Conservation (phyloP, 306 rosid genomes). For the Cicer bijugum region DNA sequence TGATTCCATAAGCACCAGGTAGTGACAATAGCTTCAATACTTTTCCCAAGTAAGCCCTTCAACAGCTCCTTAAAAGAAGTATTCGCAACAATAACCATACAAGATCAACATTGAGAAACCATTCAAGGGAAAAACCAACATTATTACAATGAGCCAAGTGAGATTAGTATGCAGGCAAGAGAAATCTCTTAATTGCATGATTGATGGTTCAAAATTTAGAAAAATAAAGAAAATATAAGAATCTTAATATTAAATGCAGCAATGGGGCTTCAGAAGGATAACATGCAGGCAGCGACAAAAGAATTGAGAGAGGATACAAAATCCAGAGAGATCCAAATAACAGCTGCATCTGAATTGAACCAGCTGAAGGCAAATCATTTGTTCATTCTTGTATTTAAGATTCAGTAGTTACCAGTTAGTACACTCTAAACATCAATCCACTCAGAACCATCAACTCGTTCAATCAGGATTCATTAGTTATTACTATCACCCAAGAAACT, state of each 20-base stretch:
- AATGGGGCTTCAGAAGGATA: neutral
- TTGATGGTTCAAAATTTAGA: neutral
- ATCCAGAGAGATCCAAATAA: neutral
- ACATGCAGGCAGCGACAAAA: neutral
- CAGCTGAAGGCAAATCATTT: neutral
- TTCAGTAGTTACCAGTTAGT: neutral
- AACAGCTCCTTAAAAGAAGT: too few relatives aligned
- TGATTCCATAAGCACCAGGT: constrained; percentile 74
- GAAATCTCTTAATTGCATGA: too few relatives aligned
- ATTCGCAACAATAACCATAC: too few relatives aligned
- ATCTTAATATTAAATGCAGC: neutral
- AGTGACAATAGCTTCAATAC: constrained; percentile 69
- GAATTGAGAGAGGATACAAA: neutral
- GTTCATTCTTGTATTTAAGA: neutral
- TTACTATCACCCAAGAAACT: neutral
- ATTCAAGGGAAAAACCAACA: neutral
- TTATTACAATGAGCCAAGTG: neutral
- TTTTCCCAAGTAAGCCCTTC: constrained; percentile 77
- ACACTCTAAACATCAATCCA: neutral
- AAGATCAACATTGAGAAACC: neutral
- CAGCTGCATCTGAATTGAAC: neutral
- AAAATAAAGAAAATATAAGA: neutral
- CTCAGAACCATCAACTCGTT: neutral
- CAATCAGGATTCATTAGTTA: neutral
- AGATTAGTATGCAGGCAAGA: too few relatives aligned